Evolutionary conservation across 768 basidiomycete genomes (phyloP), one percentile per base, ranked within the genome.

Genomic region (Serendipita sp.): DNA sequence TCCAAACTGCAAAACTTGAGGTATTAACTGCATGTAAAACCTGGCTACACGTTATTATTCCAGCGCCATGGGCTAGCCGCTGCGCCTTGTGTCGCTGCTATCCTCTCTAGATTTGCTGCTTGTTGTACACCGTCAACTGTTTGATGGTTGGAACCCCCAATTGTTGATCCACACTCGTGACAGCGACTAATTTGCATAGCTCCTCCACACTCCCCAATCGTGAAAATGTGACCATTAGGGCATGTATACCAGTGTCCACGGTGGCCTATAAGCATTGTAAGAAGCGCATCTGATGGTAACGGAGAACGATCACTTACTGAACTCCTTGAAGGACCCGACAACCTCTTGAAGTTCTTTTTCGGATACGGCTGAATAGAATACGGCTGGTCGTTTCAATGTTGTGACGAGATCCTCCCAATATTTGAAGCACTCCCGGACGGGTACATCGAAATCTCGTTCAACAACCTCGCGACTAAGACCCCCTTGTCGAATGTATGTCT

Each of bases 201-300:
- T 1, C 81, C 82, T 16, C 83, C 84, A 62, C 83, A 85, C 33
- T 64, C 85, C 82, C 70, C 84, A 37, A 86, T 85, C 1, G 82
- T 79, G 64, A 81, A 86, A 0, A 78, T 75, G 67, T 86, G 85
- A 0, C 85, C 85, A 60, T 85, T 84, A 10, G 69, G 70, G 34
- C 73, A 74, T 16, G 68, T 70, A 66, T 73, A 74, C 67, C 69
- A 72, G 50, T 73, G 71, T 8, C 72, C 72, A 3, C 68, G 66
- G 62, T 72, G 70, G 0, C 68, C 71, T 71, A 45, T n/a, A 37
- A 8, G 55, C 48, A 52, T 23, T 23, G 18, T 52, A 52, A 31
- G 36, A 60, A 10, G 10, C 55, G 31, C 11, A n/a, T 5, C 11
- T 36, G 33, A 36, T 4, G 10, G 1, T 11, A 23, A 4, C 6